phyloP scores from a whole-genome alignment of 2,329 filamentous ascomycete genomes.

The Rhinocladiella mackenziei region DNA sequence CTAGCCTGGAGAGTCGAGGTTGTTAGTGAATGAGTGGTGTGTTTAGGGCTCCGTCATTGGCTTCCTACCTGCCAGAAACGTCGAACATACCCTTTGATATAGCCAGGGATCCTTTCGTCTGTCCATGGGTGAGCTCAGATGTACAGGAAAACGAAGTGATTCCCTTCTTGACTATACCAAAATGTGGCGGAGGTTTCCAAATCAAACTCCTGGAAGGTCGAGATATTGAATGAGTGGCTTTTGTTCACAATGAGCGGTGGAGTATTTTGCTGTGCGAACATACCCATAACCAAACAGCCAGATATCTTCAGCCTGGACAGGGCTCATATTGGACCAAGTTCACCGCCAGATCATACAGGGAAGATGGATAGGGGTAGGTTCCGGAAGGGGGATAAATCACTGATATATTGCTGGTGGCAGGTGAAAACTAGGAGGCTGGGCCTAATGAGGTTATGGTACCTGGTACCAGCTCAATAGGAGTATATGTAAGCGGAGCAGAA shows the following conservation, averaged over 20 bases:
- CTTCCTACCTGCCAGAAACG: slow-evolving; percentile 93
- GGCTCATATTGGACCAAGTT: slow-evolving; percentile 13
- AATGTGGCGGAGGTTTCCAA: slow-evolving; percentile 96
- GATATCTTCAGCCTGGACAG: slow-evolving; percentile 58
- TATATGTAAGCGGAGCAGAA: too few species aligned
- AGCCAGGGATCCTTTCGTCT: slow-evolving; percentile 84
- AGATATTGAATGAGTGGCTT: slow-evolving; percentile 10
- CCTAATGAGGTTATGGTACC: too few species aligned
- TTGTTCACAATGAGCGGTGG: slow-evolving; percentile 1
- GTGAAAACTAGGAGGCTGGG: too few species aligned
- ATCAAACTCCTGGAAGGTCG: slow-evolving; percentile 69
- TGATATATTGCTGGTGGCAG: too few species aligned
- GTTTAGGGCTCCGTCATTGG: not conserved
- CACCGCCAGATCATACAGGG: too few species aligned
- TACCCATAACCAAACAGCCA: slow-evolving; percentile 99
- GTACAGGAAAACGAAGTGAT: not conserved
- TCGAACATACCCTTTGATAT: slow-evolving; percentile 88
- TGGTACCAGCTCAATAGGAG: too few species aligned
- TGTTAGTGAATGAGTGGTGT: slow-evolving; percentile 10
- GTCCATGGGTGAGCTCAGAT: slow-evolving; percentile 10
- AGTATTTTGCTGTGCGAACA: not conserved
- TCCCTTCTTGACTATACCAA: slow-evolving; percentile 57
- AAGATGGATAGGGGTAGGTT: too few species aligned
- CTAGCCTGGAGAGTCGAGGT: slow-evolving; percentile 23
- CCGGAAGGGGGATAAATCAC: too few species aligned